phyloP scores from a whole-genome alignment of 257 asterid species.

The Gentiana straminea region DNA sequence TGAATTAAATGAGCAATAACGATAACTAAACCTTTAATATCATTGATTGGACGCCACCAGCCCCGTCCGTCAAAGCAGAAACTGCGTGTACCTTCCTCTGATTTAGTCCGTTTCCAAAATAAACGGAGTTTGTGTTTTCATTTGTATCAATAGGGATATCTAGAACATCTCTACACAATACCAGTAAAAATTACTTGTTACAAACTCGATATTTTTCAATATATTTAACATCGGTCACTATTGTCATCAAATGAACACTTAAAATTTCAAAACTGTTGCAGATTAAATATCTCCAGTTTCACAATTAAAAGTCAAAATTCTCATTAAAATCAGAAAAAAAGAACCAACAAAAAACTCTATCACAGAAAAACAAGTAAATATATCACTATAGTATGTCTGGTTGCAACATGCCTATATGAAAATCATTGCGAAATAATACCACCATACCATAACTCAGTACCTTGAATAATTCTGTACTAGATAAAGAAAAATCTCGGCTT shows the following conservation, averaged over 20 bases:
- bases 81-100: conserved; percentile 78
- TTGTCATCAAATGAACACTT: not conserved
- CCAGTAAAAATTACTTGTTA: conserved; percentile 5
- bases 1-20: not conserved
- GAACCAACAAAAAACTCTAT: not conserved
- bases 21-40: conserved; percentile 54
- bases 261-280: not conserved
- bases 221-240: no score
- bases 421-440: not conserved
- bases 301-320: no score
- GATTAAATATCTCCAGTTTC: no score
- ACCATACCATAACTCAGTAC: conserved; percentile 19
- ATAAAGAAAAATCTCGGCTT: conserved; percentile 86
- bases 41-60: conserved; percentile 46
- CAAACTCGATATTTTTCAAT: no score
- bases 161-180: conserved; percentile 41
- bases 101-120: conserved; percentile 67
- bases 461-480: conserved; percentile 76
- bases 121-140: conserved; percentile 26
- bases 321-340: no score
- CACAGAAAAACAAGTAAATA: not conserved
- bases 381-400: not conserved
- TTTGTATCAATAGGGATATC: conserved; percentile 29
- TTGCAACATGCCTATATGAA: not conserved
- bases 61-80: conserved; percentile 69